Evolutionary conservation across 192 early-diverging fungal species (phyloP).

Genomic region (Coemansia asiatica): DNA sequence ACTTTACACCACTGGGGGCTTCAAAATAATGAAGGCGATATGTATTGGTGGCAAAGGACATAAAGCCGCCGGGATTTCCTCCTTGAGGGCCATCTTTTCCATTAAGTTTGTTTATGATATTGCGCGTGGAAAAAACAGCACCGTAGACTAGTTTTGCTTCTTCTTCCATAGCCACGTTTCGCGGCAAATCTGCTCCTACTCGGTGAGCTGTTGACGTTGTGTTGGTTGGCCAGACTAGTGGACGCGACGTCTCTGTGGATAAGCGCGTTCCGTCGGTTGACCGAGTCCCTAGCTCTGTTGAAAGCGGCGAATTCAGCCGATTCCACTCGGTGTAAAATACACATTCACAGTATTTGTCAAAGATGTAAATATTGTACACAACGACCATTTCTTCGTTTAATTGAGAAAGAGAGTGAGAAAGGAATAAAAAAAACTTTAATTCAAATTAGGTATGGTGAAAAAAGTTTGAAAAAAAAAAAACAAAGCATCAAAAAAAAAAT

Average conservation of each 20-base stretch:
- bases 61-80: slow-evolving; percentile 48
- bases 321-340: slow-evolving; percentile 87
- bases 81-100: slow-evolving; percentile 37
- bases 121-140: slow-evolving; percentile 86
- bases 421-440: background rate
- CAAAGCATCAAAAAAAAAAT: too few relatives aligned
- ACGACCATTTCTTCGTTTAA: slow-evolving; percentile 33
- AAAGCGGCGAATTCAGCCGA: slow-evolving; percentile 43
- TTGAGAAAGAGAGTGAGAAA: background rate
- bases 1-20: slow-evolving; percentile 81
- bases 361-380: slow-evolving; percentile 89
- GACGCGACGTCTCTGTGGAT: slow-evolving; percentile 21
- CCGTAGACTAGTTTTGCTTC: slow-evolving; percentile 96
- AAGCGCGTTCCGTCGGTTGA: slow-evolving; percentile 8
- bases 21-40: slow-evolving; percentile 94
- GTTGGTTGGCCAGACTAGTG: slow-evolving; percentile 34
- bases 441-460: background rate
- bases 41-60: slow-evolving; percentile 70
- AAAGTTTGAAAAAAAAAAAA: background rate
- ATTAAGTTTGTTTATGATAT: slow-evolving; percentile 82
- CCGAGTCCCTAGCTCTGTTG: slow-evolving; percentile 1
- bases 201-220: slow-evolving; percentile 17
- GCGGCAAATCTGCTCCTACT: slow-evolving; percentile 12
- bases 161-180: slow-evolving; percentile 61
- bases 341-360: slow-evolving; percentile 90